These are phyloP conservation scores for Aspergillus carbonarius DNA, from an alignment of 2,329 filamentous ascomycete genomes.

Conservation along the genomic window DNA sequence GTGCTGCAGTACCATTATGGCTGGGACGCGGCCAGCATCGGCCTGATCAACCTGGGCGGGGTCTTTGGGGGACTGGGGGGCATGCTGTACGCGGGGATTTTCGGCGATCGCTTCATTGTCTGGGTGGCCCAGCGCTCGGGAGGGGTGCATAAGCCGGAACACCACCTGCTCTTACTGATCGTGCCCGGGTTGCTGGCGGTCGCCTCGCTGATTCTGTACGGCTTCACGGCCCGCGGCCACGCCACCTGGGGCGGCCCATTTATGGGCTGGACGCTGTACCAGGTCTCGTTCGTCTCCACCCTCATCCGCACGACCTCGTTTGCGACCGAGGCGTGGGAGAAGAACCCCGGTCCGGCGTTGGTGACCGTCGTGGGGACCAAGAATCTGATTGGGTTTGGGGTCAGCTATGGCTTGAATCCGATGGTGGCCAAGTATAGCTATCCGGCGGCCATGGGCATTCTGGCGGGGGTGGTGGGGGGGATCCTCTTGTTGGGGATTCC, in stretches of 20 bases:
- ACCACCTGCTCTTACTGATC: conserved; percentile 35
- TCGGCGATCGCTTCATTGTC: conserved; percentile 25
- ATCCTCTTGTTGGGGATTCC: conserved; percentile 26
- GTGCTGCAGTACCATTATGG: conserved; percentile 35
- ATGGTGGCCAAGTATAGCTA: conserved; percentile 28
- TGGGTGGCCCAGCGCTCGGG: conserved; percentile 32
- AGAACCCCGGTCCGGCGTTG: conserved; percentile 32
- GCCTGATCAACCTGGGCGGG: conserved; percentile 28
- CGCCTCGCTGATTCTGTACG: conserved; percentile 33
- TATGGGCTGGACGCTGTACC: conserved; percentile 30
- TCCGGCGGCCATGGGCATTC: conserved; percentile 24
- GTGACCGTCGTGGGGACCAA: conserved; percentile 32
- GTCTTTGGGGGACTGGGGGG: conserved; percentile 29
- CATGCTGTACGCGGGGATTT: conserved; percentile 27
- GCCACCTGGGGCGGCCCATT: conserved; percentile 28
- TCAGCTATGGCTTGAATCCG: conserved; percentile 29
- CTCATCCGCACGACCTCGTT: conserved; percentile 34
- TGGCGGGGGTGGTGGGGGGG: conserved; percentile 20
- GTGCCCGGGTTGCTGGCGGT: conserved; percentile 32
- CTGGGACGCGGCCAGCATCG: conserved; percentile 30
- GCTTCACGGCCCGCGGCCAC: conserved; percentile 27
- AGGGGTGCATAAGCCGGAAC: conserved; percentile 37
- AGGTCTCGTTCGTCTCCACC: conserved; percentile 27
- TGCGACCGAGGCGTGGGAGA: conserved; percentile 35
- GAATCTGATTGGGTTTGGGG: conserved; percentile 28